Evolutionary conservation across 257 asterid genomes (phyloP).

Genomic region (Ligustrum vulgare): DNA sequence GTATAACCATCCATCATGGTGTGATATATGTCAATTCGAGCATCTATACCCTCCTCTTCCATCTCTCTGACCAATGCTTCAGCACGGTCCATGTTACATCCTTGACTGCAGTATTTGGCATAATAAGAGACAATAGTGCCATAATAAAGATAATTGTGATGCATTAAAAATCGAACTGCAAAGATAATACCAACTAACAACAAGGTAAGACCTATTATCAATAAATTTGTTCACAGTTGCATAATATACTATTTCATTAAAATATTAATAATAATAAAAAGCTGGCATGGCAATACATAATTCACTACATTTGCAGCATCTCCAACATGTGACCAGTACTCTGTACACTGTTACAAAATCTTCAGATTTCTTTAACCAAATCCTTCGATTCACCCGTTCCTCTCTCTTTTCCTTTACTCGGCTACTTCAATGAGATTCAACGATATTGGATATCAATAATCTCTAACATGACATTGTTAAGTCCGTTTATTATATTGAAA

Average conservation of each 20-base stretch:
- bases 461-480: not conserved
- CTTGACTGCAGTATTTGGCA: constrained; percentile 60
- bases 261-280: not conserved
- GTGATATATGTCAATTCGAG: constrained; percentile 86
- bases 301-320: not conserved
- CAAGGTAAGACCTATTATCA: not conserved
- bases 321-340: not conserved
- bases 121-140: not conserved
- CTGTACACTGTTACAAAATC: not conserved
- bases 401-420: not conserved
- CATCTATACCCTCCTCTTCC: constrained; percentile 98
- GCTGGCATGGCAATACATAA: not conserved
- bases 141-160: constrained; percentile 1
- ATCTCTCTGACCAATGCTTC: constrained; percentile 93
- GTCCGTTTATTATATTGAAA: not conserved
- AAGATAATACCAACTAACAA: not conserved
- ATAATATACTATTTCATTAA: not conserved
- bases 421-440: not conserved
- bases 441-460: not conserved
- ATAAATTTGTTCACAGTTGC: not conserved
- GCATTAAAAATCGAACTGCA: constrained; percentile 8
- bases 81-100: constrained; percentile 65
- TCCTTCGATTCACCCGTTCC: not conserved
- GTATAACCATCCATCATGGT: constrained; percentile 99
- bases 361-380: not conserved